Conservation (phyloP, 441 rosid species). For the Jatropha podagrica region DNA sequence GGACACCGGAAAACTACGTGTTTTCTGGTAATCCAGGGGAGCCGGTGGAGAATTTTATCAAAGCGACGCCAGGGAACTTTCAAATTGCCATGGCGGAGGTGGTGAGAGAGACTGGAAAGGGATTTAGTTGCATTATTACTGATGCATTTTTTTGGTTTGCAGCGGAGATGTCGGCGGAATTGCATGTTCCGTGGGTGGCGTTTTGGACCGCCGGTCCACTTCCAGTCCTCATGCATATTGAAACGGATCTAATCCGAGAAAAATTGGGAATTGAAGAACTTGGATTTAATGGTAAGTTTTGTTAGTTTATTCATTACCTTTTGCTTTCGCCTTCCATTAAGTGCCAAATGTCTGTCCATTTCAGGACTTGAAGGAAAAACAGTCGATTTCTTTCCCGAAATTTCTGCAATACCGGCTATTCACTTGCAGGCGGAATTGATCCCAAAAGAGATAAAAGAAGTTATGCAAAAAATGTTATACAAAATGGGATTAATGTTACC, state of each 20-base stretch:
- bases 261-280: slow-evolving; percentile 12
- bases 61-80: slow-evolving; percentile 35
- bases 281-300: slow-evolving; percentile 24
- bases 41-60: slow-evolving; percentile 36
- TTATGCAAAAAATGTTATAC: slow-evolving; percentile 40
- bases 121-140: slow-evolving; percentile 34
- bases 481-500: slow-evolving; percentile 51
- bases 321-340: no score
- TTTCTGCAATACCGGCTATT: slow-evolving; percentile 40
- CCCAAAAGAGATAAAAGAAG: slow-evolving; percentile 25
- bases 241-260: slow-evolving; percentile 32
- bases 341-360: background rate
- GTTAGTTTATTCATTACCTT: no score
- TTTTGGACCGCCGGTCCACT: slow-evolving; percentile 48
- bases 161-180: slow-evolving; percentile 37
- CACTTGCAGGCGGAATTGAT: slow-evolving; percentile 53
- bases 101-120: slow-evolving; percentile 29
- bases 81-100: slow-evolving; percentile 24
- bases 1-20: slow-evolving; percentile 33
- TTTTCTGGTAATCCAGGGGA: slow-evolving; percentile 27
- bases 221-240: slow-evolving; percentile 35
- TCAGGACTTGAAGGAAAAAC: slow-evolving; percentile 26
- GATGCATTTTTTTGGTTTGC: slow-evolving; percentile 54
- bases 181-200: slow-evolving; percentile 50
- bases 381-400: slow-evolving; percentile 54